Evolutionary conservation across 2,329 filamentous ascomycete species (phyloP).

Genomic region (Ceratocystis eucalypticola): DNA sequence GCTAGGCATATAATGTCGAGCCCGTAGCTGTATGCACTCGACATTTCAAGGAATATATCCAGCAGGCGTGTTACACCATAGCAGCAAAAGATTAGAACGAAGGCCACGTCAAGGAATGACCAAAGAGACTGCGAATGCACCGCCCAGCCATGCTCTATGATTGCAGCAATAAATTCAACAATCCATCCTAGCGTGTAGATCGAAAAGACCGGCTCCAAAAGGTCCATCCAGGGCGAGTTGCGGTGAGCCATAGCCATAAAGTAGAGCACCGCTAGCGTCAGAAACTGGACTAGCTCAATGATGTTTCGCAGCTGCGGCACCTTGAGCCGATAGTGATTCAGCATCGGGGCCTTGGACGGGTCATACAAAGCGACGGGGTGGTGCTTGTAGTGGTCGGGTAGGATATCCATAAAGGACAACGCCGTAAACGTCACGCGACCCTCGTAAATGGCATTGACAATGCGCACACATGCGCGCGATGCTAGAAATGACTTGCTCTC

Average conservation of each 20-base stretch:
- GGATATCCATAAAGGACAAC: slow-evolving; percentile 55
- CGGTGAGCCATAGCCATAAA: slow-evolving; percentile 50
- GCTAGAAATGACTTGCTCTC: slow-evolving; percentile 56
- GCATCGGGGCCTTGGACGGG: slow-evolving; percentile 47
- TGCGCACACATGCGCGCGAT: slow-evolving; percentile 52
- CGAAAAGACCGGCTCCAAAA: slow-evolving; percentile 44
- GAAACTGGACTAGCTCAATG: slow-evolving; percentile 52
- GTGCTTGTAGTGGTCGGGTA: slow-evolving; percentile 60
- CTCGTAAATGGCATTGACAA: slow-evolving; percentile 56
- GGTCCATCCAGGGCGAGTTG: slow-evolving; percentile 31
- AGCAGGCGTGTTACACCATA: slow-evolving; percentile 49
- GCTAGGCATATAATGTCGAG: slow-evolving; percentile 52
- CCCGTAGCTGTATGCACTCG: slow-evolving; percentile 36
- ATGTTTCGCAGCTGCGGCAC: slow-evolving; percentile 54
- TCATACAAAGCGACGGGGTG: slow-evolving; percentile 58
- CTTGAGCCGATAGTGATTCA: slow-evolving; percentile 60
- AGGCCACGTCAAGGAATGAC: slow-evolving; percentile 62
- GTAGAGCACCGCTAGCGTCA: slow-evolving; percentile 49
- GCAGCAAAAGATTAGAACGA: slow-evolving; percentile 45
- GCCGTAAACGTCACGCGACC: slow-evolving; percentile 59
- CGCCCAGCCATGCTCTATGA: slow-evolving; percentile 51
- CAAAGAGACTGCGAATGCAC: slow-evolving; percentile 63
- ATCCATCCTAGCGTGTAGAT: slow-evolving; percentile 56
- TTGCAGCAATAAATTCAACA: slow-evolving; percentile 50
- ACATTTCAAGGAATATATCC: slow-evolving; percentile 36